Base-by-base conservation (phyloP, 1,284 basidiomycete species). In the Crucibulum cyathiforme region DNA sequence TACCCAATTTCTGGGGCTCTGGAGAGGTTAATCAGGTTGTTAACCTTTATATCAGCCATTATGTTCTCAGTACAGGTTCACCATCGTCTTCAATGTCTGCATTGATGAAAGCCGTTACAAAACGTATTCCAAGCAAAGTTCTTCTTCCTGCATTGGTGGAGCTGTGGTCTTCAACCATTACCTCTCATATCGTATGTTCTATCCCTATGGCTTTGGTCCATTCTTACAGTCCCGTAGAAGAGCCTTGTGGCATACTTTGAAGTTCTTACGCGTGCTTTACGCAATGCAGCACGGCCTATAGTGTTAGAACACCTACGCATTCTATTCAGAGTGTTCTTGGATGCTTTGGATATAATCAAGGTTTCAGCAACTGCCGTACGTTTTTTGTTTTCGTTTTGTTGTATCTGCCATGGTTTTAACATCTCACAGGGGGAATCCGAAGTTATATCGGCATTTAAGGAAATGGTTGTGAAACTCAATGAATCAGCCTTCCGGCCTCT, bases 401-500 rank as follows among this genome's bases (percentile, higher is more conserved):
- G 36, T 19, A 15, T 24, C 47, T 49, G 45, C 24, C 24, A 35
- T 41, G 10, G 31, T 46, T 49, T 34, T 24, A 8, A 13, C 9
- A 43, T n/a, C 10, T 49, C 41, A 41, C 60, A 90, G 86, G 78
- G 82, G n/a, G 84, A 89, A 71, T 65, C 73, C n/a, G 70, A 74
- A 24, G 74, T 82, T n/a, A 84, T 95, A 61, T 77, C 82, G 2
- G 90, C 95, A 3, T 98, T 98, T 82, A 82, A 92, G 24, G 92
- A 96, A 71, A 80, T 98, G 15, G 93, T 96, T 9, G 87, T 95
- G 63, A 98, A 98, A 77, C 83, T 99, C 54, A 98, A 97, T 70
- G 98, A 99, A 71, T 87, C 89, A 0, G 86, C 92, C 0, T 98
- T 99, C 89, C 89, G 90, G 66, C 97, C 97, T 2, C 79, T 98